phyloP scores from a whole-genome alignment of 257 asterid genomes.

The Osmanthus fragrans region DNA sequence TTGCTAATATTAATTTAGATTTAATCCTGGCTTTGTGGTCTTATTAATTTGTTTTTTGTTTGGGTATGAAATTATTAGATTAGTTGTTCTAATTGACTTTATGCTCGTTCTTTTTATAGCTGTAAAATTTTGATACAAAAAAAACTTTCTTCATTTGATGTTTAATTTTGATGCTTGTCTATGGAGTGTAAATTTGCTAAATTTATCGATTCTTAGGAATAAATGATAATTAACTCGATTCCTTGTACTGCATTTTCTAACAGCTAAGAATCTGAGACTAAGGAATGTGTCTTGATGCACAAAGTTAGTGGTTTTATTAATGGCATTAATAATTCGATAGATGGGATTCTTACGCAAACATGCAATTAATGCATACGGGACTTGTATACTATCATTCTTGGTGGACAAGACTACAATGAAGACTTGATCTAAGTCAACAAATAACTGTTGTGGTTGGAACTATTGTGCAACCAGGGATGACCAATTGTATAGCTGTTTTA shows the following conservation, averaged over 20 bases:
- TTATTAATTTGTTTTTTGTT: background rate
- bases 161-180: background rate
- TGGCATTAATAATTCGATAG: background rate
- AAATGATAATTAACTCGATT: background rate
- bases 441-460: background rate
- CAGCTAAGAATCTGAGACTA: background rate
- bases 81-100: conserved; percentile 19
- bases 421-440: background rate
- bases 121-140: background rate
- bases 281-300: conserved; percentile 3
- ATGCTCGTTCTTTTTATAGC: conserved; percentile 4
- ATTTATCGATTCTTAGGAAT: background rate
- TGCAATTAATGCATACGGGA: background rate
- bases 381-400: background rate
- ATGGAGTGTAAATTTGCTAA: background rate
- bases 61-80: background rate
- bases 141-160: background rate
- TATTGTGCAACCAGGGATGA: background rate
- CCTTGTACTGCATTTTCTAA: background rate
- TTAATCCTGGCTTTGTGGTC: background rate
- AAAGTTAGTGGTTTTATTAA: background rate
- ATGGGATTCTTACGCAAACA: background rate
- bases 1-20: conserved; percentile 2
- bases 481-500: background rate
- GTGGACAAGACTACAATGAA: background rate